phyloP scores from a whole-genome alignment of 805 yeast species.

The Hanseniaspora valbyensis region DNA sequence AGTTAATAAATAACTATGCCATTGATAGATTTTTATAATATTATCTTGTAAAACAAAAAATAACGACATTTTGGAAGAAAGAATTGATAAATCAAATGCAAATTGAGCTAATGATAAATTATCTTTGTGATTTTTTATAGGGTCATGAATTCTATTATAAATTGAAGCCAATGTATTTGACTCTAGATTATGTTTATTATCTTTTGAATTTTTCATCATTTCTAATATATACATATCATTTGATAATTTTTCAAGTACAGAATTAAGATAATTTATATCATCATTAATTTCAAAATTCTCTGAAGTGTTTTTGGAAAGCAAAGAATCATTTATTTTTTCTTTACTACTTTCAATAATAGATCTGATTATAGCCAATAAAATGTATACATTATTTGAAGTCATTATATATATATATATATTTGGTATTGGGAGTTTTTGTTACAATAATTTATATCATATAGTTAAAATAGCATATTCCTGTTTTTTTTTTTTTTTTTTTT shows the following conservation, averaged over 20 bases:
- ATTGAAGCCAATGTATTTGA: background rate
- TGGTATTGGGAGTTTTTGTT: too few relatives aligned
- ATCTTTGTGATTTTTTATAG: background rate
- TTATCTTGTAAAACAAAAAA: conserved; percentile 11
- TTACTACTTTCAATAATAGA: background rate
- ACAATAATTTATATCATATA: background rate
- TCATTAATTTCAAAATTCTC: background rate
- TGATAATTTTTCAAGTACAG: background rate
- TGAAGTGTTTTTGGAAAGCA: background rate
- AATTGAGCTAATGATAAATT: background rate
- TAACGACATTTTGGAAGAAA: conserved; percentile 2
- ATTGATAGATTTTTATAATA: conserved; percentile 31
- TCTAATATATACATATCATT: conserved; percentile 5
- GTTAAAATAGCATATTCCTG: too few relatives aligned
- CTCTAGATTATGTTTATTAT: background rate
- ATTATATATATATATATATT: background rate
- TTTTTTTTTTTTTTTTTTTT: too few relatives aligned
- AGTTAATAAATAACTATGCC: conserved; percentile 69
- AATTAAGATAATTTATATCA: background rate
- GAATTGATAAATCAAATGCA: background rate
- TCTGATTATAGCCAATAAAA: background rate
- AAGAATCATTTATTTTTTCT: background rate
- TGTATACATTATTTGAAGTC: background rate
- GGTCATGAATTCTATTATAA: conserved; percentile 1
- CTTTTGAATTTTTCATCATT: background rate